These are phyloP conservation scores for Elsinoe necatrix DNA, from an alignment of 2,329 filamentous ascomycete species.

Conservation along the genomic window DNA sequence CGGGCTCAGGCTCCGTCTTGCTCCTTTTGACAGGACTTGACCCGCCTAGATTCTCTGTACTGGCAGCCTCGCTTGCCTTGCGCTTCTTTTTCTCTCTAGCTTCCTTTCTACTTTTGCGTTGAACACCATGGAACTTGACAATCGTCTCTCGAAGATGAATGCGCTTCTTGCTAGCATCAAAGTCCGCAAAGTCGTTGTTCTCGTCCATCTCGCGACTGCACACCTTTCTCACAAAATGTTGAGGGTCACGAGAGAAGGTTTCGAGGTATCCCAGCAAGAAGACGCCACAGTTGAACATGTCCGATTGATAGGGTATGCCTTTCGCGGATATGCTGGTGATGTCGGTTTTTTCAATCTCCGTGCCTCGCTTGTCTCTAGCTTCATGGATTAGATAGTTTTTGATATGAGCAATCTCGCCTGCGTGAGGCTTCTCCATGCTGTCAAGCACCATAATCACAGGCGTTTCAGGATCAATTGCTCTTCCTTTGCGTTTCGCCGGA, in stretches of 20 bases:
- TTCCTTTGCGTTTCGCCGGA: neutral
- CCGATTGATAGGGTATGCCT: slow-evolving; percentile 68
- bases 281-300: slow-evolving; percentile 82
- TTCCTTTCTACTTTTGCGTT: slow-evolving; percentile 48
- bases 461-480: slow-evolving; percentile 24
- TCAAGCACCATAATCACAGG: slow-evolving; percentile 80
- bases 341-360: slow-evolving; percentile 37
- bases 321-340: slow-evolving; percentile 61
- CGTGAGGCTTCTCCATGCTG: slow-evolving; percentile 62
- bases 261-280: slow-evolving; percentile 79
- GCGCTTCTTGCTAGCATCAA: slow-evolving; percentile 52
- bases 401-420: slow-evolving; percentile 56
- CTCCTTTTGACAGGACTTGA: slow-evolving; percentile 3
- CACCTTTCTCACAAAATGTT: slow-evolving; percentile 58
- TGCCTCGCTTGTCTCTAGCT: slow-evolving; percentile 53
- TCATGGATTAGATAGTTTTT: slow-evolving; percentile 72
- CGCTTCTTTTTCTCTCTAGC: slow-evolving; percentile 35
- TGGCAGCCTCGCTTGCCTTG: slow-evolving; percentile 19
- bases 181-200: slow-evolving; percentile 45
- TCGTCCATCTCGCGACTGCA: slow-evolving; percentile 56
- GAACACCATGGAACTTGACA: slow-evolving; percentile 52
- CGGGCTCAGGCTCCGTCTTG: neutral
- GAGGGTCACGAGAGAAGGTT: slow-evolving; percentile 68
- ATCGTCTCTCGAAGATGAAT: slow-evolving; percentile 58
- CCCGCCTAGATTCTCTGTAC: neutral